These are phyloP conservation scores for Colletotrichum truncatum DNA, from an alignment of 2,329 filamentous ascomycete species.

Conservation along the genomic window DNA sequence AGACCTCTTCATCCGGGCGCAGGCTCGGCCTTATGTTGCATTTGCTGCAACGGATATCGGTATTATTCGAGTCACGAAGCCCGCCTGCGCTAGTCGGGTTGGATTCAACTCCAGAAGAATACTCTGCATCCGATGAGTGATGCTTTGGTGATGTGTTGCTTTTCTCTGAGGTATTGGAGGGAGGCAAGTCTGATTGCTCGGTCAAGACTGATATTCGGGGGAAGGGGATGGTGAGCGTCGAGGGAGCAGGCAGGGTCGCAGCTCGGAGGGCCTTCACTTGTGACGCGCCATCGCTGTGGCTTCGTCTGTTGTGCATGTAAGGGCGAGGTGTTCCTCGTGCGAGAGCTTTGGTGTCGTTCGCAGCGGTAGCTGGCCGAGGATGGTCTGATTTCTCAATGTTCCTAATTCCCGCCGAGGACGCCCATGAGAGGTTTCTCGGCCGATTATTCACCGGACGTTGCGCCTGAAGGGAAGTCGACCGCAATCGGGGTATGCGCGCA, in stretches of 20 bases:
- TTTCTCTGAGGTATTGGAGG: not conserved
- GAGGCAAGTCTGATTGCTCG: constrained; percentile 12
- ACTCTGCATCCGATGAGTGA: constrained; percentile 15
- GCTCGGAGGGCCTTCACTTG: not conserved
- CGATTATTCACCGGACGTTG: not conserved
- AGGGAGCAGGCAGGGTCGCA: not conserved
- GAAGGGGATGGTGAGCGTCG: constrained; percentile 17
- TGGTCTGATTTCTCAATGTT: not conserved
- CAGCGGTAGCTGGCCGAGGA: not conserved
- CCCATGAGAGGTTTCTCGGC: constrained; percentile 3
- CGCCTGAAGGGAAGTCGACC: not conserved
- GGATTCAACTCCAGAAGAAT: constrained; percentile 23
- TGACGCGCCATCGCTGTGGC: not conserved
- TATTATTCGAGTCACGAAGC: constrained; percentile 2
- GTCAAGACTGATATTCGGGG: constrained; percentile 24
- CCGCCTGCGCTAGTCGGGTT: constrained; percentile 18
- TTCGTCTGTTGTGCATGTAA: not conserved
- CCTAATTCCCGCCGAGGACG: not conserved
- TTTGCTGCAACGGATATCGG: constrained; percentile 26
- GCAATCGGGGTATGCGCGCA: not conserved
- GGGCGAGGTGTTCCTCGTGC: not conserved
- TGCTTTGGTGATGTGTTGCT: not conserved
- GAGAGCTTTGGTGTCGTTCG: not conserved
- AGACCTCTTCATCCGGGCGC: constrained; percentile 12
- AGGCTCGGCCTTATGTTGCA: constrained; percentile 26